Base-by-base conservation (phyloP, 2,329 filamentous ascomycete species). In the Mollisiaceae sp. region DNA sequence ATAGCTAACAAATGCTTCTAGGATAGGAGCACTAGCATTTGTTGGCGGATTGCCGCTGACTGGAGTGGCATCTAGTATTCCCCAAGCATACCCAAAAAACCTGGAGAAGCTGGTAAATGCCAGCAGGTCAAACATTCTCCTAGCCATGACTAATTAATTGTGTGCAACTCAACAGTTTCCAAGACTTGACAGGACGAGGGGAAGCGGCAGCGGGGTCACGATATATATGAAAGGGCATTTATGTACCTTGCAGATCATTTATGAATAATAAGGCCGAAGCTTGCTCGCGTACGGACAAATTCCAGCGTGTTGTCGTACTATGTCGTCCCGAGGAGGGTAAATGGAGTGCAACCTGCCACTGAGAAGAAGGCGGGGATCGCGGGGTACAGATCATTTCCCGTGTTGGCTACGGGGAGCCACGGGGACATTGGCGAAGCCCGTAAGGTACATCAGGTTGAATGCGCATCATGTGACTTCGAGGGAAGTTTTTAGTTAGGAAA, bases 1-100 rank as follows among this genome's bases (percentile, higher is more conserved):
- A 73, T 79, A 84, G 22, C 82, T 82, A 14, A 86, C 78, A 67
- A 85, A 86, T 14, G 79, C 77, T 55, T 81, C 76, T n/a, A 72
- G 65, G 52, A 73, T 68, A 18, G 72, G 60, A 36, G 62, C 66
- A 59, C 65, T 65, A 15, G 68, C 67, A 62, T 63, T 65, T 9
- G 45, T 32, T 39, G 73, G 71, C 1, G 66, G 63, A 11, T 50
- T 63, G 4, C 41, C 41, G 20, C 58, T 65, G 2, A 71, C 58
- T 18, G n/a, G 8, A 56, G 70, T 59, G 6, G 59, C 39, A 35
- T 24, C 18, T 24, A 45, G 18, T 12, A 2, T 43, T 4, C 32
- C 36, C 32, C 36, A 39, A 8, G 63, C 57, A 14, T 24, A 39
- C 8, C 11, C 58, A 18, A 55, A 22, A 2, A 15, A 32, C 14